Conservation (phyloP, 1,139 yeast genomes). For the Candida frijolesensis region DNA sequence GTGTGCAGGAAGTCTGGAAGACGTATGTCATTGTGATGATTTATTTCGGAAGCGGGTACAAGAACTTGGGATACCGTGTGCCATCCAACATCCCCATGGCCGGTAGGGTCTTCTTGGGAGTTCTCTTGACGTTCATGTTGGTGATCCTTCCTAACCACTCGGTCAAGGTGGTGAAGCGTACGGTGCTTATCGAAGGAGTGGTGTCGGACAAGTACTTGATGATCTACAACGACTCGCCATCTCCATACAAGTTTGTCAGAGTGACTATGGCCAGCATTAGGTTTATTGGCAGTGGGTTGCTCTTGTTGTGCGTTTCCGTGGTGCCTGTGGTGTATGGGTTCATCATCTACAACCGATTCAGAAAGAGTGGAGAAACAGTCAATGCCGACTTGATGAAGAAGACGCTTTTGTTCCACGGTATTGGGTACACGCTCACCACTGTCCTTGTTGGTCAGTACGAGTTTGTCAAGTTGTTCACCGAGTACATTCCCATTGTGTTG, state of each 20-base stretch:
- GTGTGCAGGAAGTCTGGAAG: neutral
- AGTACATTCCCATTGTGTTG: neutral
- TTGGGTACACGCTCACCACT: neutral
- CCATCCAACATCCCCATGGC: neutral
- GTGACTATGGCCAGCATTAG: neutral
- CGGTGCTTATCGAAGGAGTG: neutral
- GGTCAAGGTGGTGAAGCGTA: neutral
- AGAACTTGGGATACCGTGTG: conserved; percentile 1
- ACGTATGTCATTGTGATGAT: conserved; percentile 2
- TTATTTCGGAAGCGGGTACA: conserved; percentile 3
- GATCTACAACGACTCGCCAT: conserved; percentile 3
- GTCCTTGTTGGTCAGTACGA: neutral
- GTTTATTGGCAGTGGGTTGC: conserved; percentile 1
- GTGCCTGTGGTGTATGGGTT: conserved; percentile 1
- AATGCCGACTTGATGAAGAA: conserved; percentile 4
- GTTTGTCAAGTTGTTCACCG: neutral
- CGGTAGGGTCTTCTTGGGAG: neutral
- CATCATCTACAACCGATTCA: conserved; percentile 1
- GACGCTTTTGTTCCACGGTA: conserved; percentile 1
- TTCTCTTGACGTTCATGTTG: neutral
- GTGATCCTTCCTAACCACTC: neutral
- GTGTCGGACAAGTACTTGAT: neutral
- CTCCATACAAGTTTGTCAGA: neutral
- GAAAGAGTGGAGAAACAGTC: conserved; percentile 2
- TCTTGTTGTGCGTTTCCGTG: neutral